phyloP scores from a whole-genome alignment of 2,329 filamentous ascomycete species.

The Botryotinia narcissicola region DNA sequence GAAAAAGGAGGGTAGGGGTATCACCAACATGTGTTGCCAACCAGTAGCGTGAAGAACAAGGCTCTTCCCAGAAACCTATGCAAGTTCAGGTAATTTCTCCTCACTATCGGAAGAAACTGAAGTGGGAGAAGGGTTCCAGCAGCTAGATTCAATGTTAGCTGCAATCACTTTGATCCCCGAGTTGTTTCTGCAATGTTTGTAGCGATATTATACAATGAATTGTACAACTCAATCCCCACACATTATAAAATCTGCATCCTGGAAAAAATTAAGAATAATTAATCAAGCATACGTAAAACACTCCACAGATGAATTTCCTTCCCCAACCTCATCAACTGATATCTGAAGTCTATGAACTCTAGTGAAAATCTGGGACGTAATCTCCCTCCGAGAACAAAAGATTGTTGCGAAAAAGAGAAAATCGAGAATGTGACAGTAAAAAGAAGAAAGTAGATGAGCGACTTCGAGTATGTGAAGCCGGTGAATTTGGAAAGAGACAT shows the following conservation, averaged over 20 bases:
- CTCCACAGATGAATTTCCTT: constrained; percentile 13
- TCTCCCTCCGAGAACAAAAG: background rate
- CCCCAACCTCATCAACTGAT: background rate
- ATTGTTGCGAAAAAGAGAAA: constrained; percentile 1
- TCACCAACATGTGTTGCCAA: constrained; percentile 9
- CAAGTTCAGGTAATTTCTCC: background rate
- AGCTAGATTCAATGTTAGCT: background rate
- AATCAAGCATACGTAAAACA: constrained; percentile 11
- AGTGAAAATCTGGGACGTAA: background rate
- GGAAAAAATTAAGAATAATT: background rate
- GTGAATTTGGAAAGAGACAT: constrained; percentile 9
- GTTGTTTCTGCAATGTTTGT: background rate
- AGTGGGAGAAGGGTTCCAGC: constrained; percentile 14
- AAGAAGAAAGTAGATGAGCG: background rate
- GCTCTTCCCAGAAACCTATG: constrained; percentile 6
- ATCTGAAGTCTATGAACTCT: background rate
- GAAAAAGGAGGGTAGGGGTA: background rate
- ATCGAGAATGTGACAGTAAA: constrained; percentile 6
- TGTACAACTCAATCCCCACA: background rate
- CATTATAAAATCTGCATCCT: background rate
- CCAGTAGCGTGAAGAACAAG: background rate
- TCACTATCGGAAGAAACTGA: constrained; percentile 12
- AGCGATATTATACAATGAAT: background rate
- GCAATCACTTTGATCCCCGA: background rate
- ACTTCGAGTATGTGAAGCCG: background rate